Percentiles rank a stretch among this genome's conserved stretches.
phyloP scores from a whole-genome alignment of 345 rosid genomes.

The Mallotus nudiflorus region DNA sequence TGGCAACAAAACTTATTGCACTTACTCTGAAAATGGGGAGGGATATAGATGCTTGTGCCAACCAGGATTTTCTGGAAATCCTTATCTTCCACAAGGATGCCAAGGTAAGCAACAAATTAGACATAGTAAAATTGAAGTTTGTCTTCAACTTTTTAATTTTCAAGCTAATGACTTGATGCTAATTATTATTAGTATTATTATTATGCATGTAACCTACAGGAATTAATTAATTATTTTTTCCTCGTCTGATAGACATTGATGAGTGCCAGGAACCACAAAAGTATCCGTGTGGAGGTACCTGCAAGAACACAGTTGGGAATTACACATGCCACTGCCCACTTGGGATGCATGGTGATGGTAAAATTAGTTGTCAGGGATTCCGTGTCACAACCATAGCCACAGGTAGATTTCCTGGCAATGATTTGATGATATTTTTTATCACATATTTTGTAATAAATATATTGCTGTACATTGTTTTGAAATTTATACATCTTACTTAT shows the following conservation, averaged over 20 bases:
- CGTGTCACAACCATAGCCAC: background rate
- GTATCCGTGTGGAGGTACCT: constrained; percentile 9
- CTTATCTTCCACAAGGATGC: constrained; percentile 12
- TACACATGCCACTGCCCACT: constrained; percentile 17
- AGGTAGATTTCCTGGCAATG: too few species aligned
- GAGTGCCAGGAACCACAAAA: constrained; percentile 2
- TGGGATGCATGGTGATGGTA: constrained; percentile 15
- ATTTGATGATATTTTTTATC: too few species aligned
- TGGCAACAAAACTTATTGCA: constrained; percentile 1
- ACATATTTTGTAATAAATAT: too few species aligned
- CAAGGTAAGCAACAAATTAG: constrained; percentile 20
- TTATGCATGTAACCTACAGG: too few species aligned
- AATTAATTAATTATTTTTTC: too few species aligned
- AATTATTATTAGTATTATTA: too few species aligned
- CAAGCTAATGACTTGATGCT: too few species aligned
- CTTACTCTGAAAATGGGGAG: background rate
- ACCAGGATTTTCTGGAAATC: constrained; percentile 22
- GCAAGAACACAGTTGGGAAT: background rate
- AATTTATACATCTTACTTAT: too few species aligned
- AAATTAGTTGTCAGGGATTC: constrained; percentile 10
- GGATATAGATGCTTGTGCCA: constrained; percentile 20
- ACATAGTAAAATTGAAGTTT: too few species aligned
- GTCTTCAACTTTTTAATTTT: background rate
- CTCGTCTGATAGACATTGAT: constrained; percentile 4
- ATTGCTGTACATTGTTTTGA: too few species aligned